phyloP scores from a whole-genome alignment of 108 stramenopile genomes.

The Pseudonitzschia multistriata region DNA sequence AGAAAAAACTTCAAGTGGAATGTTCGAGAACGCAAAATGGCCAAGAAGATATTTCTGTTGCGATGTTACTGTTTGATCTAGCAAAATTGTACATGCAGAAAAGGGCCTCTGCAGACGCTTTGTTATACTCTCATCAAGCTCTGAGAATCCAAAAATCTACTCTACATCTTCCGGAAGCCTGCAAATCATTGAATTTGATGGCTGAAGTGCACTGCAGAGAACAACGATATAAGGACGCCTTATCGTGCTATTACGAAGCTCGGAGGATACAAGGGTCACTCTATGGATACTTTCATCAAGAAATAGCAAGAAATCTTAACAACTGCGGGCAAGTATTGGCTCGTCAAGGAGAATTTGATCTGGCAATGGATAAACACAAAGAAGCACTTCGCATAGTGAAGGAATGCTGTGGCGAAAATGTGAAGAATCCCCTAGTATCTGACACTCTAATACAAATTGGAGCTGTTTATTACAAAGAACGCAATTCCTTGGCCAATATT shows the following conservation, averaged over 20 bases:
- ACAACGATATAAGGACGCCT: conserved; percentile 45
- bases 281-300: conserved; percentile 54
- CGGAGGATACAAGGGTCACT: conserved; percentile 42
- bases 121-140: conserved; percentile 27
- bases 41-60: conserved; percentile 16
- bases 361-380: conserved; percentile 69
- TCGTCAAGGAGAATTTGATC: conserved; percentile 48
- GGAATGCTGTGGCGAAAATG: conserved; percentile 52
- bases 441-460: conserved; percentile 74
- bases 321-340: conserved; percentile 51
- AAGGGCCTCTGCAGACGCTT: conserved; percentile 16
- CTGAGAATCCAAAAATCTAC: conserved; percentile 40
- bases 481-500: conserved; percentile 57
- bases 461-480: conserved; percentile 74
- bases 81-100: conserved; percentile 30
- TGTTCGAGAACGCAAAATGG: conserved; percentile 8
- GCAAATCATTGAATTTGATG: conserved; percentile 36
- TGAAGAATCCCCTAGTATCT: conserved; percentile 58
- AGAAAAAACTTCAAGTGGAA: conserved; percentile 20
- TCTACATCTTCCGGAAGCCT: conserved; percentile 29
- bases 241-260: conserved; percentile 55
- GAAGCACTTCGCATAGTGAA: conserved; percentile 67
- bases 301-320: conserved; percentile 62
- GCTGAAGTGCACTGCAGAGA: conserved; percentile 35
- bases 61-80: conserved; percentile 30